Conservation (phyloP, 1,139 yeast species). For the Kurtzmaniella quercitrusa region DNA sequence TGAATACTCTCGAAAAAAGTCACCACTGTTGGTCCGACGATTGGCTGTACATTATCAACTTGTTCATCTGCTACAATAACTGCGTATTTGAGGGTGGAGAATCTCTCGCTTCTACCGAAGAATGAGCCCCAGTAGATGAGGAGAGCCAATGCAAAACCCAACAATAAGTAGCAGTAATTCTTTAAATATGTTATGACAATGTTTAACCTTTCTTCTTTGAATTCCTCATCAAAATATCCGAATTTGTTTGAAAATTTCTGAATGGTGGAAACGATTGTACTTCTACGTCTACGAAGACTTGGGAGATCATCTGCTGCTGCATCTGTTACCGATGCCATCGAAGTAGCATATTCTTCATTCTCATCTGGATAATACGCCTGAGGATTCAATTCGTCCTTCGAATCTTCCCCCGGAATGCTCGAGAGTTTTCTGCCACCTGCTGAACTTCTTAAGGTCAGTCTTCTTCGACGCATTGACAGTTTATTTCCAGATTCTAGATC, state of each 20-base stretch:
- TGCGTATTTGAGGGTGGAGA: constrained; percentile 20
- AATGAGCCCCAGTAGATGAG: constrained; percentile 33
- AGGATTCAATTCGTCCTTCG: not conserved
- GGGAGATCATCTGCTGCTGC: constrained; percentile 2
- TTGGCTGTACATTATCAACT: constrained; percentile 20
- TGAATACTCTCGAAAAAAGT: constrained; percentile 22
- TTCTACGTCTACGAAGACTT: constrained; percentile 12
- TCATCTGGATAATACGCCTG: not conserved
- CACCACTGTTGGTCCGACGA: constrained; percentile 22
- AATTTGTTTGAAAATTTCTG: constrained; percentile 17
- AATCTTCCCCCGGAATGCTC: not conserved
- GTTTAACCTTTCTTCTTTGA: constrained; percentile 18
- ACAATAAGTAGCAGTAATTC: constrained; percentile 21
- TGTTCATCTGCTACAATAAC: constrained; percentile 25
- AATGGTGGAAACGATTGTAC: constrained; percentile 19
- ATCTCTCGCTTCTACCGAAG: constrained; percentile 18
- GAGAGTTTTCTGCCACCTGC: not conserved
- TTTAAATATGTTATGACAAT: constrained; percentile 16
- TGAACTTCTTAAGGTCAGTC: not conserved
- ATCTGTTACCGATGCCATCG: not conserved
- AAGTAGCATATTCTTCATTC: not conserved
- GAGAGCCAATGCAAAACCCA: constrained; percentile 22
- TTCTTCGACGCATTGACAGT: not conserved
- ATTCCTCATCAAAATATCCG: constrained; percentile 28
- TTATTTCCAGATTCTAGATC: not conserved